Percentiles rank a stretch among this genome's conserved stretches.
Conservation (phyloP, 1,139 yeast genomes). For the Yamadazyma diddensiae region DNA sequence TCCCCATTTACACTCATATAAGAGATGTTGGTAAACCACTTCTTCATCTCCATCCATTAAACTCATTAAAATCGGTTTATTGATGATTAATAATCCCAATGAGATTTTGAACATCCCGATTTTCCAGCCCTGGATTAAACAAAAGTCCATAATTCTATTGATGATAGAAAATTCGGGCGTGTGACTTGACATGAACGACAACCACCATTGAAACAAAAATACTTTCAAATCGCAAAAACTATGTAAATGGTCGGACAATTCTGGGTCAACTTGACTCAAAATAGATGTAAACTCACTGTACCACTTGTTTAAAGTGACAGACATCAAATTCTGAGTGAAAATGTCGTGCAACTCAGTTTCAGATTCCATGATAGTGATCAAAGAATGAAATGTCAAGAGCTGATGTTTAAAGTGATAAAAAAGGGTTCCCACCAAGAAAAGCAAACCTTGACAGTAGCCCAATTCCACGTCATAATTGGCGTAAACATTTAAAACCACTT, state of each 20-base stretch:
- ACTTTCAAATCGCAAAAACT: constrained; percentile 40
- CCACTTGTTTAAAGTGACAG: constrained; percentile 55
- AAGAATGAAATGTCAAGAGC: constrained; percentile 51
- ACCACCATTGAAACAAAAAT: constrained; percentile 65
- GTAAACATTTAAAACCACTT: constrained; percentile 61
- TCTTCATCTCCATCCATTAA: constrained; percentile 54
- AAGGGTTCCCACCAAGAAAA: constrained; percentile 64
- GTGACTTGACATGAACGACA: constrained; percentile 62
- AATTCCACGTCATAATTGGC: constrained; percentile 67
- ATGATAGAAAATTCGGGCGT: constrained; percentile 52
- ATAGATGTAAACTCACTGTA: constrained; percentile 50
- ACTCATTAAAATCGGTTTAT: constrained; percentile 49
- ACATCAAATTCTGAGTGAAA: constrained; percentile 53
- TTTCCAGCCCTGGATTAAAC: constrained; percentile 64
- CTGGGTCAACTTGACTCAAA: constrained; percentile 39
- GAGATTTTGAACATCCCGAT: constrained; percentile 61
- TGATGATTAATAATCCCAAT: constrained; percentile 51
- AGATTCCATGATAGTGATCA: constrained; percentile 61
- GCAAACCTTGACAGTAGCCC: constrained; percentile 71
- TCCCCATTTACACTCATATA: constrained; percentile 57
- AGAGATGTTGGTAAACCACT: constrained; percentile 56
- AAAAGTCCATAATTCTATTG: constrained; percentile 52
- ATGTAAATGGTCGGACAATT: constrained; percentile 44
- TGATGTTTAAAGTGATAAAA: constrained; percentile 49
- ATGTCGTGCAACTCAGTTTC: constrained; percentile 57